These are phyloP conservation scores for Malus asiatica DNA, from an alignment of 306 rosid species.

Conservation along the genomic window DNA sequence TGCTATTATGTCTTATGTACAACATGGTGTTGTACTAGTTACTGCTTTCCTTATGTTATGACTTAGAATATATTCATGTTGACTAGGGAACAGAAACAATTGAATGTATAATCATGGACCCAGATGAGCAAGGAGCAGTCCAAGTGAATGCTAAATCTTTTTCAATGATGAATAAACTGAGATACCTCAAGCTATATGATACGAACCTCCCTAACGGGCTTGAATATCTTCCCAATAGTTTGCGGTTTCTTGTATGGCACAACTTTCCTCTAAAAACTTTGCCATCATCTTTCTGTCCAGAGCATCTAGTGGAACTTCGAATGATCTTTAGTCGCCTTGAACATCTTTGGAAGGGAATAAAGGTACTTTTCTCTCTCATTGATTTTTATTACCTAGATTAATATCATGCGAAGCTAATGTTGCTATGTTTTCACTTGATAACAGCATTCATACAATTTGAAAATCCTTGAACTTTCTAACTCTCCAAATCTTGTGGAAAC, in stretches of 20 bases:
- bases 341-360: not conserved
- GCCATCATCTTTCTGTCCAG: not conserved
- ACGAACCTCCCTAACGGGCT: not conserved
- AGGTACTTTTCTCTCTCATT: not conserved
- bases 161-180: conserved; percentile 13
- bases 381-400: not conserved
- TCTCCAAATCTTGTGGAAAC: not conserved
- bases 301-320: not conserved
- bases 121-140: not conserved
- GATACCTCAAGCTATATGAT: conserved; percentile 1
- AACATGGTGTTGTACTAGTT: not conserved
- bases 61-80: not conserved
- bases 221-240: not conserved
- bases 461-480: not conserved
- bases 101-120: not conserved
- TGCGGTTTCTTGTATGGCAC: not conserved
- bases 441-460: not conserved
- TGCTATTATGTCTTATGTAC: not conserved
- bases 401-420: not conserved
- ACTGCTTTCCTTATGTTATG: not conserved
- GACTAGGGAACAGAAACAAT: not conserved
- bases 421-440: not conserved
- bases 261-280: not conserved
- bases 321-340: not conserved
- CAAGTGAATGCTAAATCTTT: conserved; percentile 15